phyloP scores from a whole-genome alignment of 768 basidiomycete species.

The Leccinum truebloodii region DNA sequence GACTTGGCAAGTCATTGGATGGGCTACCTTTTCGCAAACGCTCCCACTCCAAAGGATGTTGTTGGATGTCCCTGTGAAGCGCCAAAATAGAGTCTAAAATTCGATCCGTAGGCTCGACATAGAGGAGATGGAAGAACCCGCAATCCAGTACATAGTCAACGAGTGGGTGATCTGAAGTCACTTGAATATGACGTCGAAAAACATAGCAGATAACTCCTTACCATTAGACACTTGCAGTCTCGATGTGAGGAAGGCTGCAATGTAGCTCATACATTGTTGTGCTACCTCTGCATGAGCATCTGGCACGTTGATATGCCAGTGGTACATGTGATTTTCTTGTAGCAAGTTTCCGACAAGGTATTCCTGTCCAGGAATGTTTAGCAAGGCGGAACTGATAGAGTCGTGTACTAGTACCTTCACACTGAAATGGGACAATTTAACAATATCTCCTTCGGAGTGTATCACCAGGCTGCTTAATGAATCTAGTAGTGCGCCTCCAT shows the following conservation, averaged over 20 bases:
- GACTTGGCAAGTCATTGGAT: background rate
- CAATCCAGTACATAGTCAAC: fast-evolving
- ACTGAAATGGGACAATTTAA: background rate
- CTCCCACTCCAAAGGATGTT: background rate
- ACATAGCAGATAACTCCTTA: background rate
- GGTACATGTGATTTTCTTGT: background rate
- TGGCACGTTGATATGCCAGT: background rate
- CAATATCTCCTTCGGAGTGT: background rate
- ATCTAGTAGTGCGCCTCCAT: background rate
- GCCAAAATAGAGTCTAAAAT: background rate
- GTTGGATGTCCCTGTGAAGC: background rate
- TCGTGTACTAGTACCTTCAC: background rate
- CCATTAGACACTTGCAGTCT: background rate
- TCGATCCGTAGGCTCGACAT: background rate
- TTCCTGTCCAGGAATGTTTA: background rate
- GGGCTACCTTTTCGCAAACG: background rate
- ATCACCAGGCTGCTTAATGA: background rate
- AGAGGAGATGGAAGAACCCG: background rate
- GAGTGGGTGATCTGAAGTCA: background rate
- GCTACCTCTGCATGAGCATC: background rate
- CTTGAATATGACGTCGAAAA: background rate
- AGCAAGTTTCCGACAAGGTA: background rate
- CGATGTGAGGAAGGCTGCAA: background rate
- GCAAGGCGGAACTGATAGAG: background rate
- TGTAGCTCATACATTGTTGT: background rate